phyloP scores from a whole-genome alignment of 2,329 filamentous ascomycete species.

The Claviceps sp. region DNA sequence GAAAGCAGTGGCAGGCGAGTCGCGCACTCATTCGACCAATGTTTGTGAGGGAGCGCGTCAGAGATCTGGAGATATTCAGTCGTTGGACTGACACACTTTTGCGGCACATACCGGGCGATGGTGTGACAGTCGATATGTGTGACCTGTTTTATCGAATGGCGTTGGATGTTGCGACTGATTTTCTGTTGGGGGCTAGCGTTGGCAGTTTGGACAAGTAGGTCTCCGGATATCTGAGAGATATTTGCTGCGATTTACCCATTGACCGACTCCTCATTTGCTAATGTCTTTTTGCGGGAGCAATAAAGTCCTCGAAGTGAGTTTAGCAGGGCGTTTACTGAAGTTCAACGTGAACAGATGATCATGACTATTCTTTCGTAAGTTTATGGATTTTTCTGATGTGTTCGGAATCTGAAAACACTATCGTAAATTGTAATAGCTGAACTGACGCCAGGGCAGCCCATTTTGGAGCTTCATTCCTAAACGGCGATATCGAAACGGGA shows the following conservation, averaged over 20 bases:
- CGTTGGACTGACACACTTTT: constrained; percentile 7
- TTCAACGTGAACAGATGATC: constrained; percentile 53
- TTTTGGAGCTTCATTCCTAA: constrained; percentile 51
- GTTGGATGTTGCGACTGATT: not conserved
- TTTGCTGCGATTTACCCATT: not conserved
- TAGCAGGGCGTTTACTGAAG: constrained; percentile 68
- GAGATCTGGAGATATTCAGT: constrained; percentile 69
- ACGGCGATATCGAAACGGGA: constrained; percentile 45
- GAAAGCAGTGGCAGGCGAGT: constrained; percentile 61
- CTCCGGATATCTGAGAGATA: no score
- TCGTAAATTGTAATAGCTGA: no score
- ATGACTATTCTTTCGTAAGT: constrained; percentile 10
- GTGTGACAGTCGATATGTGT: constrained; percentile 1
- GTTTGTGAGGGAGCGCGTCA: constrained; percentile 73
- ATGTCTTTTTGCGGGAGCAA: not conserved
- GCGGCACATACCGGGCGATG: not conserved
- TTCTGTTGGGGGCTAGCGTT: not conserved
- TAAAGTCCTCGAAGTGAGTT: constrained; percentile 45
- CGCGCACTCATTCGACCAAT: constrained; percentile 71
- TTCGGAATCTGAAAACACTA: not conserved
- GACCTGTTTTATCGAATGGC: constrained; percentile 1
- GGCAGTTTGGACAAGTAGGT: constrained; percentile 20
- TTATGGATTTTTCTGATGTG: not conserved
- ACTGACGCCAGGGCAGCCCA: constrained; percentile 32
- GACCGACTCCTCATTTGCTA: not conserved